These are phyloP conservation scores for Debaryomyces udenii DNA, from an alignment of 1,139 yeast genomes.

Conservation along the genomic window DNA sequence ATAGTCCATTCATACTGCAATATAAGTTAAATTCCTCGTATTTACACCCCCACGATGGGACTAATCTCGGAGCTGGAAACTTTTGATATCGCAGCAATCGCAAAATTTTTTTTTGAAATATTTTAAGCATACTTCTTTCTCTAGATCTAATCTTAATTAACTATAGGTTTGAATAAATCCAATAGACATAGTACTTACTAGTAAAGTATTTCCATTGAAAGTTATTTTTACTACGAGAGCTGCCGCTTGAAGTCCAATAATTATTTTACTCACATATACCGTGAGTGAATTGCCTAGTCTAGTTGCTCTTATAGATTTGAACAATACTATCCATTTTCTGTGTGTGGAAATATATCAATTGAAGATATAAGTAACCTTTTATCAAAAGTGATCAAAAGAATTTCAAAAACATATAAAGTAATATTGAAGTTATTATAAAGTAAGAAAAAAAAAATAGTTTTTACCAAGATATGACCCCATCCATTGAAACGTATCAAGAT, in stretches of 20 bases:
- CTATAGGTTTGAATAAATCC: background rate
- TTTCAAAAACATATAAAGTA: too few relatives aligned
- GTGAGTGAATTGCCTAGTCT: constrained; percentile 30
- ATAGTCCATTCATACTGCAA: background rate
- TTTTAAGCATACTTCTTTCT: background rate
- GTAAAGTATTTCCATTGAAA: constrained; percentile 1
- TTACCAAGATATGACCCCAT: constrained; percentile 32
- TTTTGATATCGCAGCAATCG: constrained; percentile 1
- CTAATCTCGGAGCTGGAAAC: too few relatives aligned
- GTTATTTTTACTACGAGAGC: constrained; percentile 40
- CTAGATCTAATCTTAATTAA: constrained; percentile 1
- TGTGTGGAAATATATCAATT: constrained; percentile 7
- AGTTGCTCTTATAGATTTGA: constrained; percentile 13
- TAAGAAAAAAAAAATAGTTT: too few relatives aligned
- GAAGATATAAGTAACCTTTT: background rate
- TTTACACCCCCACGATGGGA: too few relatives aligned
- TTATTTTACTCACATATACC: constrained; percentile 30
- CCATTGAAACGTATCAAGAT: constrained; percentile 22
- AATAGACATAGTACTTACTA: constrained; percentile 3
- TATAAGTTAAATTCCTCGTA: background rate
- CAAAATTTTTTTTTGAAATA: background rate
- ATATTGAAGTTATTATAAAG: background rate
- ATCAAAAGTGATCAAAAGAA: too few relatives aligned
- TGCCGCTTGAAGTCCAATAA: constrained; percentile 50
- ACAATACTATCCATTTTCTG: constrained; percentile 7